Percentiles rank a stretch among this genome's conserved stretches.
phyloP scores from a whole-genome alignment of 1,139 yeast genomes.

The Magnusiomyces fungicola region DNA sequence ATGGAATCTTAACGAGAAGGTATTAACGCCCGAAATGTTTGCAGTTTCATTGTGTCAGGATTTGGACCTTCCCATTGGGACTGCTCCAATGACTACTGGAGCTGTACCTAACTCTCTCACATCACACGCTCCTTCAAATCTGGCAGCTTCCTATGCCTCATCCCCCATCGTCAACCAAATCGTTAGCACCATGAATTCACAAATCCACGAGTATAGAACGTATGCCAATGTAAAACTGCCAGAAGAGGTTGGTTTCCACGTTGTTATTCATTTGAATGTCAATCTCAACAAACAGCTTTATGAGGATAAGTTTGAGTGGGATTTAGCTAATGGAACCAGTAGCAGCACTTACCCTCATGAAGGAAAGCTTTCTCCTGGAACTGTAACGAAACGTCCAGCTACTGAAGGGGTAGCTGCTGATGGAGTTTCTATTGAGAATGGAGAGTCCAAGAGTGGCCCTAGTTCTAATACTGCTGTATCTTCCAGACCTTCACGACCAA shows the following conservation, averaged over 20 bases:
- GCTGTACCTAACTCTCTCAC: constrained; percentile 80
- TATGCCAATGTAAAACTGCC: constrained; percentile 59
- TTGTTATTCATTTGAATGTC: constrained; percentile 72
- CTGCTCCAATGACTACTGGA: constrained; percentile 43
- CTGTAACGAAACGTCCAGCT: neutral
- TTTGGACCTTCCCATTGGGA: constrained; percentile 54
- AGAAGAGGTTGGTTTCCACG: constrained; percentile 60
- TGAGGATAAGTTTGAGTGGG: constrained; percentile 96
- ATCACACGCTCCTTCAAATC: constrained; percentile 73
- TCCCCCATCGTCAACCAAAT: constrained; percentile 53
- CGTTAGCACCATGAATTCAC: constrained; percentile 65
- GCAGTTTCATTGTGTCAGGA: constrained; percentile 76
- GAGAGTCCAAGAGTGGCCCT: neutral
- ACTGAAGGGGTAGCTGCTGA: neutral
- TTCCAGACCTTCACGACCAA: neutral
- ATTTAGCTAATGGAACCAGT: constrained; percentile 37
- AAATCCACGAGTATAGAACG: constrained; percentile 66
- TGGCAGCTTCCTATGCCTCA: constrained; percentile 40
- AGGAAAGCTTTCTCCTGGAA: neutral
- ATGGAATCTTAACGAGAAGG: constrained; percentile 80
- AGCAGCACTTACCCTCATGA: neutral
- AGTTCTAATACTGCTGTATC: neutral
- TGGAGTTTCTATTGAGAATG: neutral
- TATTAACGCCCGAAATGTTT: constrained; percentile 74
- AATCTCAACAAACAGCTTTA: constrained; percentile 76